A percentile compares a stretch with the other conserved stretches of the same genome.
phyloP scores from a whole-genome alignment of 305 asterid genomes.

The Plantago coronopus region DNA sequence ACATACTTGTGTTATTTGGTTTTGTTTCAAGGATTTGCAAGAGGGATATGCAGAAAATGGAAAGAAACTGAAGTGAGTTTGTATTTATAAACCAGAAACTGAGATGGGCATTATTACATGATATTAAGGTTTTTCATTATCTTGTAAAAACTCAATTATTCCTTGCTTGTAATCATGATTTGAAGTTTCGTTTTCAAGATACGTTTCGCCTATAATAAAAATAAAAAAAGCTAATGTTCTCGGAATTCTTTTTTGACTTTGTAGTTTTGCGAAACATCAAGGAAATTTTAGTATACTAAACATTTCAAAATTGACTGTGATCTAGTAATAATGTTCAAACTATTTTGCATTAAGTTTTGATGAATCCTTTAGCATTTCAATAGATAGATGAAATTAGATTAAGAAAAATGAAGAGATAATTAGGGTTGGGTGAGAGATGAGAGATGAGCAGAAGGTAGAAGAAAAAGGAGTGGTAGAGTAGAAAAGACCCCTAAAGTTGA shows the following conservation, averaged over 20 bases:
- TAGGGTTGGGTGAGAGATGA: slow-evolving; percentile 21
- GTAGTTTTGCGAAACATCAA: too few relatives aligned
- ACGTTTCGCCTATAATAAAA: too few relatives aligned
- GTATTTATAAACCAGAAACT: slow-evolving; percentile 44
- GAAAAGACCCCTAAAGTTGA: slow-evolving; percentile 41
- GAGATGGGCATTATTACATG: not conserved
- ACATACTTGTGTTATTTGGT: slow-evolving; percentile 23
- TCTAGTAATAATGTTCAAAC: too few relatives aligned
- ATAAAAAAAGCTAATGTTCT: too few relatives aligned
- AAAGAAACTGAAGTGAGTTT: slow-evolving; percentile 37
- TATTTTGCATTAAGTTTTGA: too few relatives aligned
- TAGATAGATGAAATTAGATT: too few relatives aligned
- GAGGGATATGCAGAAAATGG: slow-evolving; percentile 42
- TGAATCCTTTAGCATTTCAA: too few relatives aligned
- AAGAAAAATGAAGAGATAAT: slow-evolving; percentile 20
- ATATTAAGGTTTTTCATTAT: not conserved
- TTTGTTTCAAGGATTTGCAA: slow-evolving; percentile 30
- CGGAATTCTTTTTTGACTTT: too few relatives aligned
- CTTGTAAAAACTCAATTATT: not conserved
- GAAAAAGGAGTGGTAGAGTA: slow-evolving; percentile 25
- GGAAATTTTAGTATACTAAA: not conserved
- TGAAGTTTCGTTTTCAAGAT: too few relatives aligned
- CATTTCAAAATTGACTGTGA: too few relatives aligned
- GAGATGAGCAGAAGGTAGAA: slow-evolving; percentile 17
- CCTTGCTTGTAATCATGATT: too few relatives aligned